A percentile compares a stretch with the other conserved stretches of the same genome.
phyloP scores from a whole-genome alignment of 352 stramenopile genomes.

The Phytophthora kernoviae region DNA sequence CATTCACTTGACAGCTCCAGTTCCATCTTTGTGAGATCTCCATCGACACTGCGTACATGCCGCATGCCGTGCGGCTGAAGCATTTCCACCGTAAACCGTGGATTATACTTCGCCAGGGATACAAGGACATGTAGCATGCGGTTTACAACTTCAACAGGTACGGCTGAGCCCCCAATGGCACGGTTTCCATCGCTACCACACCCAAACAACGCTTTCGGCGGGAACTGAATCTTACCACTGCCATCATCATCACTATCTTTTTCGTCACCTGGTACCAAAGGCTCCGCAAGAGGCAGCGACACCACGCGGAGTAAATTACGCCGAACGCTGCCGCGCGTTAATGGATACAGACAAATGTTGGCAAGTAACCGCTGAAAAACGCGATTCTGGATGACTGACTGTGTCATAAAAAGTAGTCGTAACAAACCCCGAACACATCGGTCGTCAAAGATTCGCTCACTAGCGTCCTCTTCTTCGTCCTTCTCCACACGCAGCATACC shows the following conservation, averaged over 20 bases:
- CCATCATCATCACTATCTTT: slow-evolving; percentile 47
- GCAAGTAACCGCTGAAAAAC: slow-evolving; percentile 79
- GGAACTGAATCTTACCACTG: slow-evolving; percentile 52
- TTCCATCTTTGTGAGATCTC: slow-evolving; percentile 21
- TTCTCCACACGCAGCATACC: slow-evolving; percentile 76
- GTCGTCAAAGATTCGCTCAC: slow-evolving; percentile 75
- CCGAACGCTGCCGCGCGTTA: slow-evolving; percentile 67
- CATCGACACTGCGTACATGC: slow-evolving; percentile 19
- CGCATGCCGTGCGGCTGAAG: slow-evolving; percentile 71
- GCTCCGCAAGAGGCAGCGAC: slow-evolving; percentile 51
- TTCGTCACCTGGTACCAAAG: slow-evolving; percentile 38
- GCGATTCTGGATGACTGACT: slow-evolving; percentile 83
- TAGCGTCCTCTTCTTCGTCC: slow-evolving; percentile 68
- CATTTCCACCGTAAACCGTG: slow-evolving; percentile 90
- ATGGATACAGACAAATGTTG: slow-evolving; percentile 83
- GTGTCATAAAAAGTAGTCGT: slow-evolving; percentile 78
- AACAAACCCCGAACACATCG: slow-evolving; percentile 67
- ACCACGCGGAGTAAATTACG: slow-evolving; percentile 67
- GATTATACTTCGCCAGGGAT: slow-evolving; percentile 91
- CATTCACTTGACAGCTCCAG: slow-evolving; percentile 28
- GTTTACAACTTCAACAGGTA: slow-evolving; percentile 88
- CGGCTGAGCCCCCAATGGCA: slow-evolving; percentile 20
- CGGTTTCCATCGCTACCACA: slow-evolving; percentile 42
- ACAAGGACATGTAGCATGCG: slow-evolving; percentile 89
- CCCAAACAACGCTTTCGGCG: slow-evolving; percentile 60